Base-by-base conservation (phyloP, 2,329 filamentous ascomycete species). In the Graphilbum ipis-grandicollis region DNA sequence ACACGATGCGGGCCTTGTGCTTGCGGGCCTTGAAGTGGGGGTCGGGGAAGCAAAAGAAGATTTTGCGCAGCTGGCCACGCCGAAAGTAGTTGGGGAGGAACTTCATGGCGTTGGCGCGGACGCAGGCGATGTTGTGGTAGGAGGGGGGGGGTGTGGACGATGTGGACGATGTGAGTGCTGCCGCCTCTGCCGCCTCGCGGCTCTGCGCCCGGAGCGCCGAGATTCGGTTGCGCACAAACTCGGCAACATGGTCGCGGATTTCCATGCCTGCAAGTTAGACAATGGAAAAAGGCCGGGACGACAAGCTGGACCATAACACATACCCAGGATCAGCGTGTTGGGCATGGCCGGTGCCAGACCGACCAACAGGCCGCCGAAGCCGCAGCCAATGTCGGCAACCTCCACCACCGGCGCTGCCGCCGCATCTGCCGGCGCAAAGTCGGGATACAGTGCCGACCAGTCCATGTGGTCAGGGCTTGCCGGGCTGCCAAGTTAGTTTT, bases 31-130 rank as follows among this genome's bases (percentile, higher is more conserved):
- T 98, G 66, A 98, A 98, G 58, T 98, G 90, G 41, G 90, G 90
- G 51, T 98, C 90, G 0, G 90, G 90, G 53, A 98, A 98, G 63
- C 90, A 98, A 49, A 98, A 81, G 56, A 98, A 98, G 52, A 96
- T 82, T 53, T 92, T 92, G 44, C 68, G 71, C 13, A 98, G 71
- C 53, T 94, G 86, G 13, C 60, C 65, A 50, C 77, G 80, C 38
- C 59, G 63, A 65, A 98, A 96, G 65, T 94, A 93, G 53, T 98
- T 96, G 43, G 92, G 88, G n/a, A 98, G 65, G 57, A 96, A 98
- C 56, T 98, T 98, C 90, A 98, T 98, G 5, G 84, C 83, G 61
- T 98, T 98, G 46, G 83, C 82, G 43, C 90, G 78, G 34, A 98
- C 64, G 52, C 84, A 92, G 25, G 80, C 76, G 37, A 88, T 78